Evolutionary conservation across 2,329 filamentous ascomycete genomes (phyloP).

Genomic region (Colletotrichum sansevieriae): DNA sequence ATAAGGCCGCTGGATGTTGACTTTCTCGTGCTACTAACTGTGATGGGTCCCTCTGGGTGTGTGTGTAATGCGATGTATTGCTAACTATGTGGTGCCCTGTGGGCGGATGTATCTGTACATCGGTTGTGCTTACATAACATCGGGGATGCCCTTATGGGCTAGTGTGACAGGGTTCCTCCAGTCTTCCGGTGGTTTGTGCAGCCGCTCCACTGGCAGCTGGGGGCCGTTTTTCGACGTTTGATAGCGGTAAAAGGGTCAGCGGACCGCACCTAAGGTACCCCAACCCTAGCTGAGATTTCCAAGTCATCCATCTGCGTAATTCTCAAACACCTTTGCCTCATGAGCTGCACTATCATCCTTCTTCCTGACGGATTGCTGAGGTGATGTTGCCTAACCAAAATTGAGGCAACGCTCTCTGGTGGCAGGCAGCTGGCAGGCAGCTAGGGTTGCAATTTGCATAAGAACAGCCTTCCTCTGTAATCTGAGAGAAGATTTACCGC

Average conservation of each 20-base stretch:
- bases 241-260: neutral
- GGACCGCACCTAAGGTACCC: conserved; percentile 8
- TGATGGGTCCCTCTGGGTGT: no score
- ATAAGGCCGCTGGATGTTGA: no score
- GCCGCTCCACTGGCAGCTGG: conserved; percentile 22
- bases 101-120: no score
- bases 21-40: no score
- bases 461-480: conserved; percentile 12
- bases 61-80: no score
- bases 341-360: conserved; percentile 1
- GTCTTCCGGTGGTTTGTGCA: neutral
- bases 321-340: neutral
- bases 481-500: conserved; percentile 29
- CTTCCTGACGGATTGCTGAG: neutral
- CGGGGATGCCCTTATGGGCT: no score
- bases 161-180: neutral
- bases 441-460: conserved; percentile 7
- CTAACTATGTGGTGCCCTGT: no score
- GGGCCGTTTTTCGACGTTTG: neutral
- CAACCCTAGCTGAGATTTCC: neutral
- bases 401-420: neutral
- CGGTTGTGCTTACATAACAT: no score
- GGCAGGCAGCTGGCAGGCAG: neutral
- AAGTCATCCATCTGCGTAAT: neutral
- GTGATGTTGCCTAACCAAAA: neutral